These are phyloP conservation scores for Mentha longifolia DNA, from an alignment of 257 asterid species.

Conservation along the genomic window DNA sequence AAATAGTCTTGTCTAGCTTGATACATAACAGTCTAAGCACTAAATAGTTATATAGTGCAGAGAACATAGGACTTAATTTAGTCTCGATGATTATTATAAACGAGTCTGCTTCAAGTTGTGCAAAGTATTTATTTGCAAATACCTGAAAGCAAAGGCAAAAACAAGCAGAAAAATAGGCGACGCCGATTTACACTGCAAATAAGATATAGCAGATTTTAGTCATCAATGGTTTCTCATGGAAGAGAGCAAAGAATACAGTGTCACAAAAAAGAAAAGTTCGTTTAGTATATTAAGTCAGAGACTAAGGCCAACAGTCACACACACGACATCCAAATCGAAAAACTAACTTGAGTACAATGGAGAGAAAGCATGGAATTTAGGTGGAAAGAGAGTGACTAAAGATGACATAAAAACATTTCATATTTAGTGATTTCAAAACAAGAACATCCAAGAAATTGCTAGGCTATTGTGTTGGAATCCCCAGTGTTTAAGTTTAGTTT, in stretches of 20 bases:
- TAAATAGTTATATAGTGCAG: not conserved
- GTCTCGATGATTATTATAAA: not conserved
- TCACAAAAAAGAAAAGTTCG: slow-evolving; percentile 7
- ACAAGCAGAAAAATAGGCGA: slow-evolving; percentile 92
- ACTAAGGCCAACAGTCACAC: not conserved
- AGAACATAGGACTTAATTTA: slow-evolving; percentile 5
- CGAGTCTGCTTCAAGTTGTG: slow-evolving; percentile 17
- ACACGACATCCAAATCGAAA: not conserved
- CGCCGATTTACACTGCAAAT: slow-evolving; percentile 93
- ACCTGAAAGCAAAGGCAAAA: slow-evolving; percentile 98
- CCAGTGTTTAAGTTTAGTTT: slow-evolving; percentile 1
- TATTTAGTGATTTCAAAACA: not conserved
- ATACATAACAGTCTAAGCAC: not conserved
- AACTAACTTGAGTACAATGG: not conserved
- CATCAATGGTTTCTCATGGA: slow-evolving; percentile 23
- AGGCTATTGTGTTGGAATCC: not conserved
- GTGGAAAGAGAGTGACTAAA: not conserved
- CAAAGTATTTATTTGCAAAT: slow-evolving; percentile 32
- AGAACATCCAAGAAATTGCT: not conserved
- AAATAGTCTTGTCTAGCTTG: not conserved
- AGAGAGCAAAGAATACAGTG: not conserved
- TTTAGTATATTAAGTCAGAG: slow-evolving; percentile 1
- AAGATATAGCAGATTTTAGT: slow-evolving; percentile 15
- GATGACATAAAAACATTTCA: not conserved
- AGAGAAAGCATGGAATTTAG: not conserved